phyloP scores from a whole-genome alignment of 2,329 filamentous ascomycete genomes.

The Fusarium sambucinum region DNA sequence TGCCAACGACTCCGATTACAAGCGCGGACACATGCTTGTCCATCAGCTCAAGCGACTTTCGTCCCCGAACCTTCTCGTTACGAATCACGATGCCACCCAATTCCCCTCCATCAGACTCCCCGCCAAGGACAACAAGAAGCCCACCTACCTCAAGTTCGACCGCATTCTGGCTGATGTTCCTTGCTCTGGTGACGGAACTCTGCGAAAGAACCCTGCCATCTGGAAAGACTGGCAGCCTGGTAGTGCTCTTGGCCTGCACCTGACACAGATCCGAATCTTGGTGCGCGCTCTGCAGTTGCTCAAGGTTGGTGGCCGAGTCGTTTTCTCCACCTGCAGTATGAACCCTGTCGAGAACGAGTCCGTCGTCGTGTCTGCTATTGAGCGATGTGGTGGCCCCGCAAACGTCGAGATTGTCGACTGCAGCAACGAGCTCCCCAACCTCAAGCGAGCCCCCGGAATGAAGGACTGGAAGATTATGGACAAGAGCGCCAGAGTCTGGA shows the following conservation, averaged over 20 bases:
- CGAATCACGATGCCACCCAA: constrained; percentile 96
- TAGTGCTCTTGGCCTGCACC: constrained; percentile 87
- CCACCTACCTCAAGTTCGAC: constrained; percentile 93
- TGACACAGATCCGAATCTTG: constrained; percentile 89
- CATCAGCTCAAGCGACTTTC: constrained; percentile 98
- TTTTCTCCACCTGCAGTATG: constrained; percentile 99
- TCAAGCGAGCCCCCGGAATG: constrained; percentile 83
- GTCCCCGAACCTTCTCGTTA: constrained; percentile 95
- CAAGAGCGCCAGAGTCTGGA: constrained; percentile 82
- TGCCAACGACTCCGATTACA: constrained; percentile 97
- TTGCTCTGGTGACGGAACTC: constrained; percentile 94
- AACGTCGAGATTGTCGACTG: constrained; percentile 90
- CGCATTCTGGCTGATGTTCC: constrained; percentile 96
- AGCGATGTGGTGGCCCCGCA: constrained; percentile 83
- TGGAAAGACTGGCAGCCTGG: constrained; percentile 96
- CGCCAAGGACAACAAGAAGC: constrained; percentile 64
- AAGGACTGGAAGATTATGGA: constrained; percentile 92
- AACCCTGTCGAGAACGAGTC: constrained; percentile 98
- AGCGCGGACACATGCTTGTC: constrained; percentile 95
- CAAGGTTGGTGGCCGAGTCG: constrained; percentile 92
- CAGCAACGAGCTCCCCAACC: constrained; percentile 77
- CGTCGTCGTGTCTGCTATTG: constrained; percentile 87
- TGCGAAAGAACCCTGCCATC: constrained; percentile 91
- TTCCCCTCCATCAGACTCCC: constrained; percentile 93
- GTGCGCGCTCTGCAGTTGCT: constrained; percentile 95